phyloP scores from a whole-genome alignment of 306 rosid genomes.

The Luffa acutangula region DNA sequence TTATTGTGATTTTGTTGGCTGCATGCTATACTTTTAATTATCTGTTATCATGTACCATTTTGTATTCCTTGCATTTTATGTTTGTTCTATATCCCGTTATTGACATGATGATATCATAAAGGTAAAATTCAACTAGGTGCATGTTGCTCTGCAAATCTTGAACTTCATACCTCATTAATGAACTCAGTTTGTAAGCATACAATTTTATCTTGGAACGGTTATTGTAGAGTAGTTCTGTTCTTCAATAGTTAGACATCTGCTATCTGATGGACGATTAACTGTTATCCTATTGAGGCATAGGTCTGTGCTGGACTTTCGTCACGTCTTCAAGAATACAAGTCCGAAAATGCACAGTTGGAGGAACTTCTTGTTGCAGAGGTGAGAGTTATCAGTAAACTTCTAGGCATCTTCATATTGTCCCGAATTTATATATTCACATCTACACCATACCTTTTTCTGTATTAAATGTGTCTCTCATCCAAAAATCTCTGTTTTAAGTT shows the following conservation, averaged over 20 bases:
- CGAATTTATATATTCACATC: neutral
- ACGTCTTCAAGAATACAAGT: slow-evolving; percentile 93
- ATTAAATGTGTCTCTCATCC: neutral
- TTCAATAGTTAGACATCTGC: slow-evolving; percentile 9
- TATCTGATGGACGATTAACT: slow-evolving; percentile 19
- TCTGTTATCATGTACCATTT: neutral
- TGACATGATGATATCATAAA: neutral
- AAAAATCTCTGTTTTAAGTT: neutral
- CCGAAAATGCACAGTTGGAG: slow-evolving; percentile 95
- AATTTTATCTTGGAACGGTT: slow-evolving; percentile 6
- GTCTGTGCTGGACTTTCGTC: slow-evolving; percentile 97
- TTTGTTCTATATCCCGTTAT: neutral
- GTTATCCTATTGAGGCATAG: slow-evolving; percentile 29
- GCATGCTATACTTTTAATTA: neutral
- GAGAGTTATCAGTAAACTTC: slow-evolving; percentile 11
- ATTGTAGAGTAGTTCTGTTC: neutral
- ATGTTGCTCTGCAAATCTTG: neutral
- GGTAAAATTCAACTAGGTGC: neutral
- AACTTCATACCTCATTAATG: neutral
- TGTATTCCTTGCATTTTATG: neutral
- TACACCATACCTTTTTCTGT: neutral
- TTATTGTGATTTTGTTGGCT: neutral
- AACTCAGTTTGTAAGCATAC: neutral
- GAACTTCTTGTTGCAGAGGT: slow-evolving; percentile 95
- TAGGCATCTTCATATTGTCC: neutral